These are phyloP conservation scores for Thuja plicata DNA, from an alignment of 83 land plant genomes.

Conservation along the genomic window DNA sequence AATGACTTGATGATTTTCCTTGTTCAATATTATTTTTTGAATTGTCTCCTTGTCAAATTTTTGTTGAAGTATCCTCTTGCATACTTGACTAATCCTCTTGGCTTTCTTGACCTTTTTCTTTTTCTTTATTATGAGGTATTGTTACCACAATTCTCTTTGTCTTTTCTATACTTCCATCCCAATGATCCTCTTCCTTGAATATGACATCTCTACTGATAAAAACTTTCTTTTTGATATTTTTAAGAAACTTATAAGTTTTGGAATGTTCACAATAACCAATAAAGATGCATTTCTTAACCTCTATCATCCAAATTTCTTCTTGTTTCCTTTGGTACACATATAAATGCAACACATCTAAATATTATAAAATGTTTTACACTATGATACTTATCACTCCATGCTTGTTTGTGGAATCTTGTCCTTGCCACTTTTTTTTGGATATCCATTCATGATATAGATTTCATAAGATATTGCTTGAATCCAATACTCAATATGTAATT, in stretches of 20 bases:
- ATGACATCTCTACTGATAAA: no score
- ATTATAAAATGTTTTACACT: not conserved
- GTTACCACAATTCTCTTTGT: not conserved
- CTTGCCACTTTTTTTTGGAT: not conserved
- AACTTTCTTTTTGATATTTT: no score
- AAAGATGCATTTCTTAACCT: not conserved
- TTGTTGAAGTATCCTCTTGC: no score
- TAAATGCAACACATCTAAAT: not conserved
- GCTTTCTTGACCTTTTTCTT: no score
- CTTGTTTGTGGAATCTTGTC: not conserved
- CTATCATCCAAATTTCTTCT: not conserved
- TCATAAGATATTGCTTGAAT: not conserved
- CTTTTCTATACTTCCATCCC: no score
- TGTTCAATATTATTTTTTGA: no score
- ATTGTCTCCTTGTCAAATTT: no score
- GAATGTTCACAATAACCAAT: not conserved
- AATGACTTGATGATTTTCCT: no score
- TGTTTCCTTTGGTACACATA: not conserved
- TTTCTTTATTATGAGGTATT: no score
- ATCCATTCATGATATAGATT: not conserved
- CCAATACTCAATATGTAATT: not conserved
- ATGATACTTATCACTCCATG: not conserved
- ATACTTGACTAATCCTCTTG: no score
- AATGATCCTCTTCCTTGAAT: no score
- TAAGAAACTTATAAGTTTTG: no score